These are phyloP conservation scores for Podila minutissima DNA, from an alignment of 192 early-diverging fungal genomes.

Conservation along the genomic window DNA sequence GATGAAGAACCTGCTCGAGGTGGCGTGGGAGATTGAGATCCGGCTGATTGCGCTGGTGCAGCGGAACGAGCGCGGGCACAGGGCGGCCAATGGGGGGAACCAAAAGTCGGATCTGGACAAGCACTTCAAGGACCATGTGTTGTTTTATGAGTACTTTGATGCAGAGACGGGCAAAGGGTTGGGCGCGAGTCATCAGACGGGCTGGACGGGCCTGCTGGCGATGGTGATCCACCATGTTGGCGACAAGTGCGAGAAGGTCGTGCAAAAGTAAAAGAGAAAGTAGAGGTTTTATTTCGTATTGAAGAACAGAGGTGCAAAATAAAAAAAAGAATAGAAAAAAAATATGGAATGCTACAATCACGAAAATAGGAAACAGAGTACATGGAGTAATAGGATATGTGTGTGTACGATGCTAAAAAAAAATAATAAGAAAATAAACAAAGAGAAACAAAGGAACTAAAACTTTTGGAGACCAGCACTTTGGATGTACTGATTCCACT, in stretches of 20 bases:
- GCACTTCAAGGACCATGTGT: constrained; percentile 57
- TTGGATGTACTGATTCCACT: constrained; percentile 51
- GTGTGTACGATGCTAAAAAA: not conserved
- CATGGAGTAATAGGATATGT: not conserved
- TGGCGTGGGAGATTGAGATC: constrained; percentile 44
- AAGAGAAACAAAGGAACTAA: not conserved
- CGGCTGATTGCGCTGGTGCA: constrained; percentile 31
- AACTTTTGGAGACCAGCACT: constrained; percentile 36
- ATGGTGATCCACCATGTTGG: constrained; percentile 46
- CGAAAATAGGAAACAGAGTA: not conserved
- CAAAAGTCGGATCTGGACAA: constrained; percentile 51
- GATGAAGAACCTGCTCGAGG: constrained; percentile 35
- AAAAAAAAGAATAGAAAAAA: constrained; percentile 5
- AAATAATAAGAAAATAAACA: not conserved
- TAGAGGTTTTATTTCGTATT: not conserved
- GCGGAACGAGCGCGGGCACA: constrained; percentile 35
- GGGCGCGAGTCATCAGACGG: constrained; percentile 66
- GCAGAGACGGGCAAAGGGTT: constrained; percentile 59
- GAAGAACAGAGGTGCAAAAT: not conserved
- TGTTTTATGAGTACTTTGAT: constrained; percentile 66
- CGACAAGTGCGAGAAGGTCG: constrained; percentile 27
- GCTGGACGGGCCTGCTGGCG: constrained; percentile 63
- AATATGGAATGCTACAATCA: not conserved
- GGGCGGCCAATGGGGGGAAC: constrained; percentile 53
- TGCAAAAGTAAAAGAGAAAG: not conserved